Conservation (phyloP, 768 basidiomycete genomes). For the Phaffia australis region DNA sequence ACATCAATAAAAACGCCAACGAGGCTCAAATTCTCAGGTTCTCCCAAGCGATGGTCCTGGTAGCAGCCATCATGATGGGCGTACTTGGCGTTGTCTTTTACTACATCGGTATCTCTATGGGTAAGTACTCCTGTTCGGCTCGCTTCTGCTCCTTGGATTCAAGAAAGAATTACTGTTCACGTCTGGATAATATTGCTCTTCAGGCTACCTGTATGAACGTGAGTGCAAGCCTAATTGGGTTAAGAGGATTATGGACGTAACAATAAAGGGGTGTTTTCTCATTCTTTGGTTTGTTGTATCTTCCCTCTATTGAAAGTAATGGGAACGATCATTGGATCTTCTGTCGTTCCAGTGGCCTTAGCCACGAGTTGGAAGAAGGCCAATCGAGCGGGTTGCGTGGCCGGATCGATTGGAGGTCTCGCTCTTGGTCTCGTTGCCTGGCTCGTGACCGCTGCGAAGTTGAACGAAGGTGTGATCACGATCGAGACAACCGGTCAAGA, state of each 20-base stretch:
- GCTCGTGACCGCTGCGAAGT: constrained; percentile 64
- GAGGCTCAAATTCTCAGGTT: constrained; percentile 51
- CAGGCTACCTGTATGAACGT: too few species aligned
- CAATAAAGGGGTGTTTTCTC: too few species aligned
- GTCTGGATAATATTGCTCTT: too few species aligned
- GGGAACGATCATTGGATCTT: constrained; percentile 76
- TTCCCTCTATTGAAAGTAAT: constrained; percentile 33
- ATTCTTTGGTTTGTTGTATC: too few species aligned
- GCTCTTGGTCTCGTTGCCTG: constrained; percentile 62
- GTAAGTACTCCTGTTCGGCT: neutral
- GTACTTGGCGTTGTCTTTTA: constrained; percentile 75
- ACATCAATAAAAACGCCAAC: constrained; percentile 71
- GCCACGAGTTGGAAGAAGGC: constrained; percentile 76
- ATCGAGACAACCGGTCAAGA: constrained; percentile 44
- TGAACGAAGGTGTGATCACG: constrained; percentile 61
- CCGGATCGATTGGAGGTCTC: constrained; percentile 62
- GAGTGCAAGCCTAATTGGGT: too few species aligned
- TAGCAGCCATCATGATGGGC: constrained; percentile 50
- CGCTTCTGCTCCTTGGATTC: too few species aligned
- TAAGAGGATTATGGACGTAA: too few species aligned
- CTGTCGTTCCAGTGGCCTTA: constrained; percentile 74
- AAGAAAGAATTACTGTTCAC: too few species aligned
- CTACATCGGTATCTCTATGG: constrained; percentile 53
- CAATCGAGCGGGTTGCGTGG: constrained; percentile 72
- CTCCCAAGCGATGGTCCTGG: constrained; percentile 49